phyloP scores from a whole-genome alignment of 2,329 filamentous ascomycete species.

The Fusarium tricinctum region DNA sequence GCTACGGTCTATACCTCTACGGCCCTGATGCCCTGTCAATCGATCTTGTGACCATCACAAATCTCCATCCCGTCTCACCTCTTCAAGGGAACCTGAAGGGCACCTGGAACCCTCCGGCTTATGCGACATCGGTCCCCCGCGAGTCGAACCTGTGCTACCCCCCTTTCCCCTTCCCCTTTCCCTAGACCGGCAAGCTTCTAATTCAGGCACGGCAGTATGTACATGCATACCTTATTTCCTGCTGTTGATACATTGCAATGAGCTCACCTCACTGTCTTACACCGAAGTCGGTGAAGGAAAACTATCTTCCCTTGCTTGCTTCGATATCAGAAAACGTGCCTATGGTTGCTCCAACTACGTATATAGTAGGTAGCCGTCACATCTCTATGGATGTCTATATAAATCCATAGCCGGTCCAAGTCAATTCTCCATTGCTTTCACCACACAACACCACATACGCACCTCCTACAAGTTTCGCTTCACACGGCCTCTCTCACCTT shows the following conservation, averaged over 20 bases:
- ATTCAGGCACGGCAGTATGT: slow-evolving; percentile 21
- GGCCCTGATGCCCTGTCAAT: slow-evolving; percentile 34
- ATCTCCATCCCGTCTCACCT: slow-evolving; percentile 46
- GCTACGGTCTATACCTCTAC: slow-evolving; percentile 29
- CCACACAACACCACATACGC: slow-evolving; percentile 29
- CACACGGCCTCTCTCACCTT: slow-evolving; percentile 1
- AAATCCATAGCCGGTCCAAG: slow-evolving; percentile 30
- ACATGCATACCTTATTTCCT: slow-evolving; percentile 8
- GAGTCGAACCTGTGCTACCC: slow-evolving; percentile 21
- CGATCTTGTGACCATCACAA: slow-evolving; percentile 49
- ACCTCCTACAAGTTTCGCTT: slow-evolving; percentile 12
- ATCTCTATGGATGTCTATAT: slow-evolving; percentile 39
- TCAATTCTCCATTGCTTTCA: slow-evolving; percentile 29
- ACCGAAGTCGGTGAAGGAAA: slow-evolving; percentile 46
- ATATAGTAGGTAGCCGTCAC: slow-evolving; percentile 13
- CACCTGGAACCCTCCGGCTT: slow-evolving; percentile 34
- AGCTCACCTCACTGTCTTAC: slow-evolving; percentile 44
- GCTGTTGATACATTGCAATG: slow-evolving; percentile 5
- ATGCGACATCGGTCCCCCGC: slow-evolving; percentile 48
- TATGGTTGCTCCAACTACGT: slow-evolving; percentile 37
- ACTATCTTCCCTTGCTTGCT: slow-evolving; percentile 28
- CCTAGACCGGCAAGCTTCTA: slow-evolving; percentile 16
- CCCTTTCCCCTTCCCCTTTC: slow-evolving; percentile 17
- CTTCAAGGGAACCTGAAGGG: slow-evolving; percentile 19
- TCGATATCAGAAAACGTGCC: slow-evolving; percentile 39